Conservation (phyloP, 495 filamentous ascomycete species). For the Penicillium odoratum region DNA sequence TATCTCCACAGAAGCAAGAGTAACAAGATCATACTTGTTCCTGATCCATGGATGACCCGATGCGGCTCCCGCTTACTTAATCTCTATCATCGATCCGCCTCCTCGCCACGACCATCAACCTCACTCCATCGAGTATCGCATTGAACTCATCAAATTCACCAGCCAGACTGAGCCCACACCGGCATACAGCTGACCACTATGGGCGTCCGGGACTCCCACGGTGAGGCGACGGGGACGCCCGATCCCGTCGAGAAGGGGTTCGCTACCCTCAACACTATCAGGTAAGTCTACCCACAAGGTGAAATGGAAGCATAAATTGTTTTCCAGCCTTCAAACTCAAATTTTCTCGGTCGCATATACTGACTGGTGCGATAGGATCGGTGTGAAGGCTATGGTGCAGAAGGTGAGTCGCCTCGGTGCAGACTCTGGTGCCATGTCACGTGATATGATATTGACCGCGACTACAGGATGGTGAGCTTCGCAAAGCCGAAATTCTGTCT, state of each 20-base stretch:
- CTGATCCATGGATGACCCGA: conserved; percentile 3
- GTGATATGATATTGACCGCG: conserved; percentile 34
- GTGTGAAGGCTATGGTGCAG: conserved; percentile 70
- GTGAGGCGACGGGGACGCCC: conserved; percentile 55
- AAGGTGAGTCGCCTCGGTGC: conserved; percentile 50
- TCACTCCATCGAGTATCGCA: conserved; percentile 28
- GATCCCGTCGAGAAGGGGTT: conserved; percentile 72
- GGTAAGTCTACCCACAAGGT: conserved; percentile 45
- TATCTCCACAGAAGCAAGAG: too few species aligned
- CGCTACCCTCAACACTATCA: conserved; percentile 75
- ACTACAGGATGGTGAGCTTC: conserved; percentile 72
- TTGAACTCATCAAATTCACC: conserved; percentile 30
- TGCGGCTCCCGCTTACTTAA: conserved; percentile 18
- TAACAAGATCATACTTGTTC: too few species aligned
- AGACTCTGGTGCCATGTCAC: conserved; percentile 34
- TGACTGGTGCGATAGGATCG: conserved; percentile 56
- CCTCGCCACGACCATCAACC: conserved; percentile 22
- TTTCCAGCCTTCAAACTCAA: conserved; percentile 6
- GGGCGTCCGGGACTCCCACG: conserved; percentile 48
- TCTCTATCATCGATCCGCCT: conserved; percentile 8
- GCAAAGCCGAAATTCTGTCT: conserved; percentile 90
- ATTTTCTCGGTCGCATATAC: conserved; percentile 49
- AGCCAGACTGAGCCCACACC: background rate
- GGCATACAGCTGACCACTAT: conserved; percentile 29
- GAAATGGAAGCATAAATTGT: background rate